phyloP scores from a whole-genome alignment of 768 basidiomycete species.

The Crepidotus variabilis region DNA sequence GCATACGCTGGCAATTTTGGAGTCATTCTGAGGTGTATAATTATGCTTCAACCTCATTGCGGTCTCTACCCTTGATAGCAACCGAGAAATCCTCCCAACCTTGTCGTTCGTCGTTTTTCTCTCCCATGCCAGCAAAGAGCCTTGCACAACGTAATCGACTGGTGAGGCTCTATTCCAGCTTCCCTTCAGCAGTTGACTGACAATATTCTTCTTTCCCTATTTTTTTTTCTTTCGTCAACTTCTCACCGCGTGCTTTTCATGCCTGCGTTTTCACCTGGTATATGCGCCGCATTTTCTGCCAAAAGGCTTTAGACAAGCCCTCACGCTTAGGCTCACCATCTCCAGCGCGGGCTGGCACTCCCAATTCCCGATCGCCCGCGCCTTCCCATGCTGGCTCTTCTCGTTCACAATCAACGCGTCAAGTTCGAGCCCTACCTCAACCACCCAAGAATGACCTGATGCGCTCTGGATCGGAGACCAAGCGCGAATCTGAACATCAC shows the following conservation, averaged over 20 bases:
- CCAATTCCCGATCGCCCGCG: conserved; percentile 26
- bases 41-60: too few relatives aligned
- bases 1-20: too few relatives aligned
- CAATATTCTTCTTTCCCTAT: neutral
- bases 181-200: conserved; percentile 11
- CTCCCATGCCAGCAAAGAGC: too few relatives aligned
- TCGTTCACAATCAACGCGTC: conserved; percentile 16
- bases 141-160: conserved; percentile 70
- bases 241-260: conserved; percentile 17
- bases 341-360: conserved; percentile 30
- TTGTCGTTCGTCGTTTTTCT: too few relatives aligned
- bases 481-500: conserved; percentile 54
- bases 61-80: too few relatives aligned
- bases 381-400: conserved; percentile 28
- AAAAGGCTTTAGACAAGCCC: conserved; percentile 69
- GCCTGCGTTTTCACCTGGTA: conserved; percentile 27
- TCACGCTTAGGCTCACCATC: conserved; percentile 56
- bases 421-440: conserved; percentile 9
- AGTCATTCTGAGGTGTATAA: too few relatives aligned
- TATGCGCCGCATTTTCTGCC: conserved; percentile 20
- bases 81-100: too few relatives aligned
- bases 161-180: conserved; percentile 37
- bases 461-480: conserved; percentile 79
- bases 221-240: conserved; percentile 10
- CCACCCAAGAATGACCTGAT: conserved; percentile 23